Evolutionary conservation across 768 basidiomycete species (phyloP), one percentile per base, ranked within the genome.

Genomic region (Lentinula aciculospora): DNA sequence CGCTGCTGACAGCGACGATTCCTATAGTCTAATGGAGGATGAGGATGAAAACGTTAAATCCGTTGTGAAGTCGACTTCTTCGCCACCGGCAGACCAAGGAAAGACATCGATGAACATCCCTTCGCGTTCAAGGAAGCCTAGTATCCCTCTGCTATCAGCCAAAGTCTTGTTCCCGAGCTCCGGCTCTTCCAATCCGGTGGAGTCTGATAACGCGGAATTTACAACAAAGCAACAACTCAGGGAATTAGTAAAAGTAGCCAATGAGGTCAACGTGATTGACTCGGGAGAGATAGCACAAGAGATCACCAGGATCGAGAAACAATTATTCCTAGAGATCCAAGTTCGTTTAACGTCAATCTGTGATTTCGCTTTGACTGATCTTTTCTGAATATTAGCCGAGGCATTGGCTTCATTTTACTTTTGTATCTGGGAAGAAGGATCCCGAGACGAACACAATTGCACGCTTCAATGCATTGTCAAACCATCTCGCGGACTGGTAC

Each of bases 401-500:
- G 53, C 86, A 96, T 67, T 92, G 93, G 86, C 77, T 96, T 19
- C 79, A 86, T 51, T 91, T 89, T 69, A 89, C 84, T 31, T 85
- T 88, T 67, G 81, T 78, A 59, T 82, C 81, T 12, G 84, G 83
- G 44, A 83, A 81, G 64, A 89, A 86, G 66, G 79, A 84, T 54
- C 75, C 79, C 15, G 79, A 82, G 60, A 76, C 71, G 13, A 88
- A 91, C 62, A 79, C 89, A 1, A 91, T 95, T 47, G 81, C 82
- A 5, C 76, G 81, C 21, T 90, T 91, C 64, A 91, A 89, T 60
- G 72, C 76, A 5, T 76, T 90, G 61, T 90, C 92, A 50, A 94
- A 93, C 69, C 89, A 89, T 67, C 74, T 96, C 32, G 91, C 86
- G 7, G 82, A 86, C 65, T 95, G 92, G 94, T 91, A 63, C 51